Evolutionary conservation across 208 protist genomes (phyloP), one percentile per base, ranked within the genome.

Genomic region (Balamuthia mandrillaris): DNA sequence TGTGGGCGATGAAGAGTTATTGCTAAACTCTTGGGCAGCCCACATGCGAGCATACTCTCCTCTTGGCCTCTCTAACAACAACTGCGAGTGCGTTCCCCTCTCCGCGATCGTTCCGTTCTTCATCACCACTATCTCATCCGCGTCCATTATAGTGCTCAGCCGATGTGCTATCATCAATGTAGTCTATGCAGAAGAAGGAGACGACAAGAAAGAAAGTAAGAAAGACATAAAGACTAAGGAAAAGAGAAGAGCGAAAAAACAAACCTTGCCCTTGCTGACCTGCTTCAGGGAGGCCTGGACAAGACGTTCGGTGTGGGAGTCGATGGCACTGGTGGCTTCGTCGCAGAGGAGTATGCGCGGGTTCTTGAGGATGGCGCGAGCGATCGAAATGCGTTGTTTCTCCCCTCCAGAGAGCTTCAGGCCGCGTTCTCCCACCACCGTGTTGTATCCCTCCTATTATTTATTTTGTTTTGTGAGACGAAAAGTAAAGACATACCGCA

Each of bases 331-430:
- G 0, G 92, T 95, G 9, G 93, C 91, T 58, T 95, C 93, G 65
- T 95, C 93, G 42, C 68, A 88, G 3, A 94, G 54, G 0, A 95
- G n/a, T 31, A 95, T 92, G 16, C 90, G 84, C 21, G 90, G 33
- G 60, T 91, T 54, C 58, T 94, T 93, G 1, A 92, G 84, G 2
- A 91, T 54, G 0, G 89, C 84, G 24, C 90, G 54, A 12, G 93
- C 93, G 79, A 95, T 94, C 33, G 89, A 78, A 41, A 94, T 91
- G 24, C 93, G 83, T 81, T 95, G 92, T 77, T 94, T 94, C 74
- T 95, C 93, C 39, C 93, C 92, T 27, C 92, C 89, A 0, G 77
- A 90, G 39, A 95, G 84, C 41, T 88, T 88, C 1, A 95, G 63
- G 9, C 91, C 93, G 45, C 93, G 84, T 51, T 95, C 93, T 39